phyloP scores from a whole-genome alignment of 1,139 yeast genomes.

The Lodderomyces pseudojiufengensis region DNA sequence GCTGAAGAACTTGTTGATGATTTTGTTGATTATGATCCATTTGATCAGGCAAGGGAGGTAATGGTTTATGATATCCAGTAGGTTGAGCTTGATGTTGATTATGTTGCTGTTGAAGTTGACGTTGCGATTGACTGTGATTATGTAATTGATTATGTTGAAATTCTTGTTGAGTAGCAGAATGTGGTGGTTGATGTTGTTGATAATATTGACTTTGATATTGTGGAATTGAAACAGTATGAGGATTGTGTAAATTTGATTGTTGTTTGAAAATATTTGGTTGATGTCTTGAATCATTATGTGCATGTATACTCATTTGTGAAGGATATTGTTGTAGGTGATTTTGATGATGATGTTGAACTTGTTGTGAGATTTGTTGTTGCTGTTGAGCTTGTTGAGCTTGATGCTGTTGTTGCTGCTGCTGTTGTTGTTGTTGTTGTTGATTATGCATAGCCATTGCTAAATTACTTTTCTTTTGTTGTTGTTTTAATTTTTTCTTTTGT shows the following conservation, averaged over 20 bases:
- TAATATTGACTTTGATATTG: conserved; percentile 9
- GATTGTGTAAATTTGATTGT: conserved; percentile 5
- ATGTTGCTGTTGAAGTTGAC: conserved; percentile 5
- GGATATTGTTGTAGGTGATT: conserved; percentile 5
- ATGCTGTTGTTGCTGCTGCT: conserved; percentile 4
- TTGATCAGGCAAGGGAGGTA: conserved; percentile 13
- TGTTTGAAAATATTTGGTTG: conserved; percentile 3
- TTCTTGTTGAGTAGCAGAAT: conserved; percentile 7
- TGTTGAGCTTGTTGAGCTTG: conserved; percentile 3
- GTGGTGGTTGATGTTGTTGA: conserved; percentile 1
- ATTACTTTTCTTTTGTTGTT: conserved; percentile 7
- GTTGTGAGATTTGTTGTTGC: conserved; percentile 6
- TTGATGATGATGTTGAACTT: conserved; percentile 7
- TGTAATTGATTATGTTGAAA: conserved; percentile 4
- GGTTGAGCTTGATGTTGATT: conserved; percentile 7
- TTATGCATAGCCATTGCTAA: not conserved
- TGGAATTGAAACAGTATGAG: conserved; percentile 5
- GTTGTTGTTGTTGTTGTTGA: conserved; percentile 8
- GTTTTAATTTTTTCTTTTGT: conserved; percentile 10
- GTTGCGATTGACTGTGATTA: conserved; percentile 3
- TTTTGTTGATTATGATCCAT: conserved; percentile 4
- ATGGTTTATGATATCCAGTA: conserved; percentile 10
- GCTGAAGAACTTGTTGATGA: conserved; percentile 6
- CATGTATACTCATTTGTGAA: too few relatives aligned
- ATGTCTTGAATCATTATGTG: conserved; percentile 4